These are phyloP conservation scores for Boletus subcaerulescens DNA, from an alignment of 768 basidiomycete species.

Conservation along the genomic window DNA sequence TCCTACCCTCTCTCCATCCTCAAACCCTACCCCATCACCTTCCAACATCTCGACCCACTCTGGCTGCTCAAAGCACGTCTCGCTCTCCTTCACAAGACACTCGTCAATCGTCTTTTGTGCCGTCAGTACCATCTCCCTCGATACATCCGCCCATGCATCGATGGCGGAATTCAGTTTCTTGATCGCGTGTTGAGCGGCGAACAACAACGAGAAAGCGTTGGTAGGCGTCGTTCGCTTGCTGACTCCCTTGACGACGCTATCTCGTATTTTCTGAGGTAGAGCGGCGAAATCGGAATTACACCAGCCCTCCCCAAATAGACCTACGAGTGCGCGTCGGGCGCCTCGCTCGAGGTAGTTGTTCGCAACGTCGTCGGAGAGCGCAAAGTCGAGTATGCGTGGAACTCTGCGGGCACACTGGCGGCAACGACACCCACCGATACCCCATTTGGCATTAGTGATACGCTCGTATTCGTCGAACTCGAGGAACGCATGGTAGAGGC, in stretches of 20 bases:
- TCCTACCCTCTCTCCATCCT: constrained; percentile 76
- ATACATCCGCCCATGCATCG: constrained; percentile 43
- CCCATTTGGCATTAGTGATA: constrained; percentile 75
- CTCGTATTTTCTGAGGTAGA: constrained; percentile 62
- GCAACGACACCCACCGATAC: constrained; percentile 80
- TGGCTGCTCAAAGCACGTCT: constrained; percentile 59
- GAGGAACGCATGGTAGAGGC: constrained; percentile 81
- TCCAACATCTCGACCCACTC: constrained; percentile 80
- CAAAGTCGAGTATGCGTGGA: constrained; percentile 82
- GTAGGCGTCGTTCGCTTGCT: constrained; percentile 61
- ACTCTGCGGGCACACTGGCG: constrained; percentile 78
- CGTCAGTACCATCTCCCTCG: constrained; percentile 59
- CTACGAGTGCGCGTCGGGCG: constrained; percentile 72
- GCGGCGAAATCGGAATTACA: constrained; percentile 75
- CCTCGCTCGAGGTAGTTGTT: constrained; percentile 69
- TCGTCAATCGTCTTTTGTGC: constrained; percentile 64
- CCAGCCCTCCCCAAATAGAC: constrained; percentile 89
- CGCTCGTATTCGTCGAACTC: constrained; percentile 77
- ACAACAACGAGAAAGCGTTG: constrained; percentile 69
- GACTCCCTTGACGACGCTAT: constrained; percentile 70
- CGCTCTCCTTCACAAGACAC: constrained; percentile 55
- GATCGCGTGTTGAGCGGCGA: constrained; percentile 60
- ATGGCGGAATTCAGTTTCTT: constrained; percentile 52
- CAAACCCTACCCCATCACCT: constrained; percentile 68
- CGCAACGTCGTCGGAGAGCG: constrained; percentile 70